These are phyloP conservation scores for Microthlaspi erraticum DNA, from an alignment of 345 rosid genomes.

Conservation along the genomic window DNA sequence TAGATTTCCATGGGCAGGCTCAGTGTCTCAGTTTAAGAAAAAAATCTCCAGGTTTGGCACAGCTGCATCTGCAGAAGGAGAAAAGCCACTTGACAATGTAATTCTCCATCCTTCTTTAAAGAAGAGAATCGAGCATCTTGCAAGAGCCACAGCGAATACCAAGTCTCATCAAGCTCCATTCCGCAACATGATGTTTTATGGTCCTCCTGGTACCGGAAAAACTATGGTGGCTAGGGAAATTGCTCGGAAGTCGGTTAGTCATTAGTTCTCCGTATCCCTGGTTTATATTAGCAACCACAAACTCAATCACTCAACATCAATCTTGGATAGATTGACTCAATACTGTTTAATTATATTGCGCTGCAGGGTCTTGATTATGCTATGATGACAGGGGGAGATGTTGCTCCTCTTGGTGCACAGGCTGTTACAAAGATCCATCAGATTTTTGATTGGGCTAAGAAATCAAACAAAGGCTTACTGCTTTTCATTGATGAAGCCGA, in stretches of 20 bases:
- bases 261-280: not conserved
- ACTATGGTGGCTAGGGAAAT: slow-evolving; percentile 97
- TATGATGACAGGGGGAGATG: slow-evolving; percentile 99
- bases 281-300: not conserved
- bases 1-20: slow-evolving; percentile 72
- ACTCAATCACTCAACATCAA: not conserved
- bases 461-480: slow-evolving; percentile 78
- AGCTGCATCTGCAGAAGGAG: slow-evolving; percentile 50
- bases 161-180: slow-evolving; percentile 92
- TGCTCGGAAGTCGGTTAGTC: slow-evolving; percentile 84
- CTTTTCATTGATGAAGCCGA: slow-evolving; percentile 99
- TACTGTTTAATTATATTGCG: slow-evolving; percentile 7
- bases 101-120: slow-evolving; percentile 87
- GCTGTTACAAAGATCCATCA: slow-evolving; percentile 97
- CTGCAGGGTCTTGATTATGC: slow-evolving; percentile 94
- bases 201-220: slow-evolving; percentile 99
- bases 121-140: slow-evolving; percentile 89
- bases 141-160: slow-evolving; percentile 90
- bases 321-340: not conserved
- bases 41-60: slow-evolving; percentile 39
- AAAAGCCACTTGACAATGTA: slow-evolving; percentile 63
- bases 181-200: slow-evolving; percentile 96
- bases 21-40: slow-evolving; percentile 58
- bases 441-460: slow-evolving; percentile 98
- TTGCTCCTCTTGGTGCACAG: slow-evolving; percentile 90